phyloP scores from a whole-genome alignment of 352 stramenopile genomes.

The Pythium aristosporum region DNA sequence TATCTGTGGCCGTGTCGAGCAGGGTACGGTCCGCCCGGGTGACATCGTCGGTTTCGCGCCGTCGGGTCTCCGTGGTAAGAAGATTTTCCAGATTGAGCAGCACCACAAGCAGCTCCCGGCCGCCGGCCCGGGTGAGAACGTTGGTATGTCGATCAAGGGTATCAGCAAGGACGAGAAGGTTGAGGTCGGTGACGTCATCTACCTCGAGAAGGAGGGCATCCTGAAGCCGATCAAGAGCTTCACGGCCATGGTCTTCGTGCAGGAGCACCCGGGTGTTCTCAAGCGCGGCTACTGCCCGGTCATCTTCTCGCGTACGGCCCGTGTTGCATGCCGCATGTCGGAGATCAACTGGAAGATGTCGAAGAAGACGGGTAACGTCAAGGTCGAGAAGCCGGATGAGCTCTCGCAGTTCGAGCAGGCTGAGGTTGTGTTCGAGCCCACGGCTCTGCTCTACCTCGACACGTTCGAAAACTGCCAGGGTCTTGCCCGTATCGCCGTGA shows the following conservation, averaged over 20 bases:
- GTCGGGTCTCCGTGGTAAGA: conserved; percentile 54
- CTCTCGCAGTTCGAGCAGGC: conserved; percentile 77
- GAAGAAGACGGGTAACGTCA: conserved; percentile 80
- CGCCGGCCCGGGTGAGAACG: conserved; percentile 69
- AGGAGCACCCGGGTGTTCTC: conserved; percentile 77
- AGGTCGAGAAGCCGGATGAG: conserved; percentile 73
- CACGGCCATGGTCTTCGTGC: conserved; percentile 70
- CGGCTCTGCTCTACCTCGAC: conserved; percentile 69
- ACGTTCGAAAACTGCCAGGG: conserved; percentile 71
- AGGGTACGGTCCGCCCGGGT: conserved; percentile 60
- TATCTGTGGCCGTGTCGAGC: conserved; percentile 68
- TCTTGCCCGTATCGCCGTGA: conserved; percentile 82
- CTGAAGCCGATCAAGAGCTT: conserved; percentile 60
- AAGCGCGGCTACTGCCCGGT: conserved; percentile 74
- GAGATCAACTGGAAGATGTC: conserved; percentile 83
- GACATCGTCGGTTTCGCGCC: conserved; percentile 69
- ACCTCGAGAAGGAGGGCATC: conserved; percentile 44
- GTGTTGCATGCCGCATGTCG: conserved; percentile 83
- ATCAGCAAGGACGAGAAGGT: conserved; percentile 78
- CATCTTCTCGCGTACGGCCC: conserved; percentile 79
- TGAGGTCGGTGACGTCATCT: conserved; percentile 48
- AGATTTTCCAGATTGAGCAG: conserved; percentile 80
- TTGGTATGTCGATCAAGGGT: conserved; percentile 82
- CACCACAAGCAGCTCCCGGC: conserved; percentile 72
- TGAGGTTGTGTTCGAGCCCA: conserved; percentile 77